Conservation (phyloP, 1,284 basidiomycete genomes). For the Malassezia japonica region DNA sequence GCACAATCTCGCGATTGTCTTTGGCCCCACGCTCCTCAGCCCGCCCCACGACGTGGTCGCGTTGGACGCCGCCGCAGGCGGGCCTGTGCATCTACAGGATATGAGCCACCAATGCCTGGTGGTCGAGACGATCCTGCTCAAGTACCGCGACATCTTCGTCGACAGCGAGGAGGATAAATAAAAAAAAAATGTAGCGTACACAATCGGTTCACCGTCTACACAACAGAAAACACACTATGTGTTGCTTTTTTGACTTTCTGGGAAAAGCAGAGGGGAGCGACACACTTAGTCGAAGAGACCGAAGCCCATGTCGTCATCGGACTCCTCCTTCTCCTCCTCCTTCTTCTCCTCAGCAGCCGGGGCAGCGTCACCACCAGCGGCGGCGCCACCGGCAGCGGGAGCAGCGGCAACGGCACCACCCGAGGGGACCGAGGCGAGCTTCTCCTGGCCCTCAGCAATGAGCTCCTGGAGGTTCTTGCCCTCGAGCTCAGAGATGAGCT, state of each 20-base stretch:
- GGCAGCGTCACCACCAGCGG: conserved; percentile 58
- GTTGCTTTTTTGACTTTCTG: not conserved
- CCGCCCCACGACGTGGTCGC: conserved; percentile 22
- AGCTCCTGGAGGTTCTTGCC: conserved; percentile 86
- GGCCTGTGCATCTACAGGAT: conserved; percentile 33
- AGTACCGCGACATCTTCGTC: conserved; percentile 44
- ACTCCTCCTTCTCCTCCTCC: conserved; percentile 48
- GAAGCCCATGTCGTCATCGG: conserved; percentile 47
- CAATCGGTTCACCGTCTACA: not conserved
- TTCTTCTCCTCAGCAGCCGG: conserved; percentile 56
- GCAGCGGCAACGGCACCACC: conserved; percentile 46
- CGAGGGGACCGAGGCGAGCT: conserved; percentile 76
- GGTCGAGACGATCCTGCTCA: conserved; percentile 44
- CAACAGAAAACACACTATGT: not conserved
- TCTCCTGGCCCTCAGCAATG: conserved; percentile 82
- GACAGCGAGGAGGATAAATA: conserved; percentile 26
- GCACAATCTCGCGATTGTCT: conserved; percentile 89
- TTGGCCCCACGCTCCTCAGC: conserved; percentile 72
- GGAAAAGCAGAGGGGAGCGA: not conserved
- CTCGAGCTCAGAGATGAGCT: conserved; percentile 80
- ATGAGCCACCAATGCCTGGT: conserved; percentile 44
- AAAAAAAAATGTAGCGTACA: not conserved
- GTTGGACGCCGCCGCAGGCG: conserved; percentile 4
- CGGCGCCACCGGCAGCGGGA: conserved; percentile 53
- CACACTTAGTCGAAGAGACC: conserved; percentile 44